These are phyloP conservation scores for Hericium alpestre DNA, from an alignment of 768 basidiomycete species.

Conservation along the genomic window DNA sequence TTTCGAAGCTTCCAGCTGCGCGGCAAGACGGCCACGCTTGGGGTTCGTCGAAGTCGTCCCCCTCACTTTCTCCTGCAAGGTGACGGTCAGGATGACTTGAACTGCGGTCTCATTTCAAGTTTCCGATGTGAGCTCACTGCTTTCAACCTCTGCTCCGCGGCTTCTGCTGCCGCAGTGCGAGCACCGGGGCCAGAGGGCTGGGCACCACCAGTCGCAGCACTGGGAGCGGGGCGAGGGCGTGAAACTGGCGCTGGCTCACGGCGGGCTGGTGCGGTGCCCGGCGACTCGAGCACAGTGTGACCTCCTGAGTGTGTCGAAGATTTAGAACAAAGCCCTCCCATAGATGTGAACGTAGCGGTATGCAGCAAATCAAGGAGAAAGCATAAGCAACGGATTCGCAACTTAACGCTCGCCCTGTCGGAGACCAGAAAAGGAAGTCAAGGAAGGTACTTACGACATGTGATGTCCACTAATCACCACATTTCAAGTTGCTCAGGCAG, in stretches of 20 bases:
- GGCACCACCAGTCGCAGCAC: not conserved
- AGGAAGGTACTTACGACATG: no score
- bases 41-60: constrained; percentile 33
- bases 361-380: not conserved
- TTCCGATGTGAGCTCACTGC: constrained; percentile 16
- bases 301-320: constrained; percentile 21
- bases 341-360: constrained; percentile 5
- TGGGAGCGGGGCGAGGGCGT: not conserved
- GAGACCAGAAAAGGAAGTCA: not conserved
- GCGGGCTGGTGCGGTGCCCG: not conserved
- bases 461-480: no score
- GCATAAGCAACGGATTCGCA: not conserved
- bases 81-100: constrained; percentile 8
- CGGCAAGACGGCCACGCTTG: constrained; percentile 30
- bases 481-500: no score
- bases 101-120: not conserved
- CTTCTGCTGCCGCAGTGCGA: constrained; percentile 24
- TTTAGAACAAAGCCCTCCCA: constrained; percentile 29
- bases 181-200: constrained; percentile 11
- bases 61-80: constrained; percentile 28
- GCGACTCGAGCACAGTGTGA: constrained; percentile 17
- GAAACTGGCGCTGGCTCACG: not conserved
- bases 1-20: constrained; percentile 26
- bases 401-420: constrained; percentile 1
- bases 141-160: constrained; percentile 25